These are phyloP conservation scores for Beauveria caledonica DNA, from an alignment of 2,329 filamentous ascomycete species.

Conservation along the genomic window DNA sequence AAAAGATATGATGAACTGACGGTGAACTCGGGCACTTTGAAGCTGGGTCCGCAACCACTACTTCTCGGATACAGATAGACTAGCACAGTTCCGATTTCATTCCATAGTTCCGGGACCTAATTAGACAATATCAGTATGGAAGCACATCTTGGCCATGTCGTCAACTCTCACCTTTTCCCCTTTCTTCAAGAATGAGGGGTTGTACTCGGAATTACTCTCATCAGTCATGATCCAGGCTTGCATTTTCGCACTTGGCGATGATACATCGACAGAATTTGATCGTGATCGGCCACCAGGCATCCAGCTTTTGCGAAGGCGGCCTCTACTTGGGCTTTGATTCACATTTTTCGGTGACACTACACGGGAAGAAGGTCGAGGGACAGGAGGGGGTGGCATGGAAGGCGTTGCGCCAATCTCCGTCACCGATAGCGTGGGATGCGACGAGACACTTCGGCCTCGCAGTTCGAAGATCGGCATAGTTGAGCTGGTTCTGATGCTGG, in stretches of 20 bases:
- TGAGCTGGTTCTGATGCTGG: conserved; percentile 19
- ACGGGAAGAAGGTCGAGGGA: background rate
- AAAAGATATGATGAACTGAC: conserved; percentile 48
- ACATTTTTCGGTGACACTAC: conserved; percentile 19
- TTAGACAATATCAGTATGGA: conserved; percentile 14
- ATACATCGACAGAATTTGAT: conserved; percentile 37
- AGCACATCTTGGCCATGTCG: conserved; percentile 1
- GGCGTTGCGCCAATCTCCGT: conserved; percentile 5
- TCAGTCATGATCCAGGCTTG: conserved; percentile 49
- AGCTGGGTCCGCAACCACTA: conserved; percentile 46
- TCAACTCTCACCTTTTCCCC: conserved; percentile 42
- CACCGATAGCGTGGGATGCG: conserved; percentile 30
- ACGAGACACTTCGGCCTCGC: conserved; percentile 38
- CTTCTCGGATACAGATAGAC: conserved; percentile 49
- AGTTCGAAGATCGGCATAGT: conserved; percentile 28
- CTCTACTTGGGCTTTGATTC: conserved; percentile 37
- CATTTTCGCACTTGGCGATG: conserved; percentile 13
- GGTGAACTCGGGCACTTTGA: conserved; percentile 49
- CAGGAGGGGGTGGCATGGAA: conserved; percentile 6
- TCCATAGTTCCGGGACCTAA: conserved; percentile 59
- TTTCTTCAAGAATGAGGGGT: conserved; percentile 40
- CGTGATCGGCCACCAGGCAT: conserved; percentile 43
- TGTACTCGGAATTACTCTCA: conserved; percentile 47
- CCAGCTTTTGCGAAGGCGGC: conserved; percentile 45
- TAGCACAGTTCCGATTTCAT: conserved; percentile 47